A percentile compares a stretch with the other conserved stretches of the same genome.
Evolutionary conservation across 305 asterid genomes (phyloP).

Genomic region (Ajuga reptans): DNA sequence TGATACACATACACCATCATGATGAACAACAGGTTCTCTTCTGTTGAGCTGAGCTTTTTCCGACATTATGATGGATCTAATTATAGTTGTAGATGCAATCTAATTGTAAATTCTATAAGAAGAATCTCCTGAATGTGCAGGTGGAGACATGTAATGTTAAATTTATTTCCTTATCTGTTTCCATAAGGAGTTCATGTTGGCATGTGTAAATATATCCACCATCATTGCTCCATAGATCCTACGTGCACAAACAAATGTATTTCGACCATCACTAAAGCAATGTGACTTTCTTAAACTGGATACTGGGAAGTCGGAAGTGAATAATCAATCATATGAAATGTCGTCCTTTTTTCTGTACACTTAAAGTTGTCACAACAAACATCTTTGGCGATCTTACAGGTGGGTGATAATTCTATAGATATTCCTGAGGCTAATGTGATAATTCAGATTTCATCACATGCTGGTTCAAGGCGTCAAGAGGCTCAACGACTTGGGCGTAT

Average conservation of each 20-base stretch:
- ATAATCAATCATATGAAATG: not conserved
- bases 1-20: not conserved
- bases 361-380: not conserved
- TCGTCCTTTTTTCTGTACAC: not conserved
- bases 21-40: not conserved
- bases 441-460: slow-evolving; percentile 96
- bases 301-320: not conserved
- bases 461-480: slow-evolving; percentile 99
- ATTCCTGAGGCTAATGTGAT: slow-evolving; percentile 99
- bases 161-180: not conserved
- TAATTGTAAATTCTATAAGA: too few species aligned
- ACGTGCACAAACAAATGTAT: not conserved
- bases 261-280: not conserved
- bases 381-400: slow-evolving; percentile 34
- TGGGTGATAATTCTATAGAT: slow-evolving; percentile 97
- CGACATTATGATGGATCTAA: not conserved
- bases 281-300: not conserved
- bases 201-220: too few species aligned
- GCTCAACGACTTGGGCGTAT: slow-evolving; percentile 99
- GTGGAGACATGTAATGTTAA: not conserved
- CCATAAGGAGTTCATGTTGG: too few species aligned
- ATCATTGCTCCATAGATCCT: not conserved
- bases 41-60: not conserved
- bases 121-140: too few species aligned
- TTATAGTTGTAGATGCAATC: not conserved